Evolutionary conservation across 2,329 filamentous ascomycete genomes (phyloP).

Genomic region (Pseudogymnoascus sp.): DNA sequence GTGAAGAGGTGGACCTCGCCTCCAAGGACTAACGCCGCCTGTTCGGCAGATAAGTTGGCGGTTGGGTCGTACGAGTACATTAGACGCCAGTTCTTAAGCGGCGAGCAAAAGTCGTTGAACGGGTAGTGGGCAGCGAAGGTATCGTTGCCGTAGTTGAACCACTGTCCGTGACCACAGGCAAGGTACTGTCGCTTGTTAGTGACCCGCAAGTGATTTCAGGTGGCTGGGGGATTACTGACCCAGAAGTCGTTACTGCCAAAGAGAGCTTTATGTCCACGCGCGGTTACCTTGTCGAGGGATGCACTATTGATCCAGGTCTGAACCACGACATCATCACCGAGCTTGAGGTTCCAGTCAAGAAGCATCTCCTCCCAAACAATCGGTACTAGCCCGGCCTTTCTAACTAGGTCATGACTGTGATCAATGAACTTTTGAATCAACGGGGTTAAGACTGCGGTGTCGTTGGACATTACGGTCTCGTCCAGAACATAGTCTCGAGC

Average conservation of each 20-base stretch:
- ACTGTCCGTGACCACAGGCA: slow-evolving; percentile 75
- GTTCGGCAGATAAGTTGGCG: slow-evolving; percentile 52
- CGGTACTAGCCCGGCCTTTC: slow-evolving; percentile 59
- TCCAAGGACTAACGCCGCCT: slow-evolving; percentile 65
- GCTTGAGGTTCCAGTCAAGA: slow-evolving; percentile 67
- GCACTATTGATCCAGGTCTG: slow-evolving; percentile 69
- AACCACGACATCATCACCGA: slow-evolving; percentile 66
- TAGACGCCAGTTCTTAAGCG: slow-evolving; percentile 73
- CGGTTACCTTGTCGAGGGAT: slow-evolving; percentile 55
- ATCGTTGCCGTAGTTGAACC: slow-evolving; percentile 64
- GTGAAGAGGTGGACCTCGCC: slow-evolving; percentile 79
- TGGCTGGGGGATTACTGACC: slow-evolving; percentile 42
- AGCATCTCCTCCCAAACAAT: slow-evolving; percentile 88
- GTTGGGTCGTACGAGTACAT: slow-evolving; percentile 77
- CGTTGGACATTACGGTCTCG: slow-evolving; percentile 62
- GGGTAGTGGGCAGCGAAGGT: slow-evolving; percentile 53
- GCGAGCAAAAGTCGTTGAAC: slow-evolving; percentile 75
- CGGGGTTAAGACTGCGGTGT: slow-evolving; percentile 59
- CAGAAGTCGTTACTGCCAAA: slow-evolving; percentile 73
- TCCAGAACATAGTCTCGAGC: slow-evolving; percentile 68
- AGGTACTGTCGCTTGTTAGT: slow-evolving; percentile 53
- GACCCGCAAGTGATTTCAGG: not conserved
- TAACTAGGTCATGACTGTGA: slow-evolving; percentile 60
- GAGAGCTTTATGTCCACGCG: slow-evolving; percentile 63
- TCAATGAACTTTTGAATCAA: slow-evolving; percentile 74